These are phyloP conservation scores for Aspergillus fumigatus DNA, from an alignment of 2,329 filamentous ascomycete genomes.

Conservation along the genomic window DNA sequence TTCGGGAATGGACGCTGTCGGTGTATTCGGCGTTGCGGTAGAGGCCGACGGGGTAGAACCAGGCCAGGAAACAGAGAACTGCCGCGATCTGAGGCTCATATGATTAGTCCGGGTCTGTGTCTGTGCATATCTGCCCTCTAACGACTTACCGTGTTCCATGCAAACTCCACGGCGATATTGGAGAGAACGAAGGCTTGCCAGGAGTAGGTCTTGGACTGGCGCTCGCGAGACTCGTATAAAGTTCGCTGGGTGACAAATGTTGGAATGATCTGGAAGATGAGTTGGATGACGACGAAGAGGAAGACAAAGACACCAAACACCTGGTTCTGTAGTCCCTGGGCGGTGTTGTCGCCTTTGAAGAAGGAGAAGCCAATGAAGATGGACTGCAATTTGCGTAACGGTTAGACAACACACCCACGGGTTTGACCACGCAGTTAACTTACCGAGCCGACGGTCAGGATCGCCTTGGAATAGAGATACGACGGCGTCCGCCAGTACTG, in stretches of 20 bases:
- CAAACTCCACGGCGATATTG: slow-evolving; percentile 65
- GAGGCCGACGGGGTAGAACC: slow-evolving; percentile 58
- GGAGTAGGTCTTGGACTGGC: slow-evolving; percentile 63
- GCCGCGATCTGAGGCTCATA: slow-evolving; percentile 48
- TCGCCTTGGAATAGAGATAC: slow-evolving; percentile 78
- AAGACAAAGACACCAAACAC: slow-evolving; percentile 84
- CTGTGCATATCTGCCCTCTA: background rate
- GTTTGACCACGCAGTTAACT: background rate
- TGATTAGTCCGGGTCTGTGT: background rate
- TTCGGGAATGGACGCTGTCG: slow-evolving; percentile 42
- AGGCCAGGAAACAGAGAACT: slow-evolving; percentile 53
- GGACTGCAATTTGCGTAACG: slow-evolving; percentile 21
- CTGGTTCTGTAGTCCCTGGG: slow-evolving; percentile 79
- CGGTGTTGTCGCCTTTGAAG: slow-evolving; percentile 65
- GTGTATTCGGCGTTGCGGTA: slow-evolving; percentile 31
- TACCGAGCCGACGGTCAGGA: slow-evolving; percentile 58
- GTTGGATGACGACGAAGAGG: slow-evolving; percentile 64
- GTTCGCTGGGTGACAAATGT: slow-evolving; percentile 52
- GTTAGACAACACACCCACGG: slow-evolving; percentile 28
- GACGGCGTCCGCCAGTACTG: slow-evolving; percentile 85
- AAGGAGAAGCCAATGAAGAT: slow-evolving; percentile 81
- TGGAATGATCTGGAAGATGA: slow-evolving; percentile 50
- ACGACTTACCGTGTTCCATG: slow-evolving; percentile 44
- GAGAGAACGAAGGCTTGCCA: slow-evolving; percentile 66
- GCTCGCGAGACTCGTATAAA: slow-evolving; percentile 55